Base-by-base conservation (phyloP, 345 rosid species). In the Citrus australasica region DNA sequence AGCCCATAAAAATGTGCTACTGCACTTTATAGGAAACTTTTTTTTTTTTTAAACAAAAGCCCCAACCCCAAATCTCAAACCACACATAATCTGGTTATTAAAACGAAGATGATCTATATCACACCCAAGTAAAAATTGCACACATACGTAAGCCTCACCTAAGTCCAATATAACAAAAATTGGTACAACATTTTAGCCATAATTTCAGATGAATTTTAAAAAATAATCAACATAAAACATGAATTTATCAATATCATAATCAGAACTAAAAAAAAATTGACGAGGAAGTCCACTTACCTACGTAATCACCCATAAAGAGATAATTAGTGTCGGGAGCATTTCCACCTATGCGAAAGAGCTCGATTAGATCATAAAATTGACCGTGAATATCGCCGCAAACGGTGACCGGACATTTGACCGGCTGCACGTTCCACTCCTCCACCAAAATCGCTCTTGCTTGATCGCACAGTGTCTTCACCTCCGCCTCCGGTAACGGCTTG, bases 341-440 rank as follows among this genome's bases (percentile, higher is more conserved):
- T 79, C 99, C 99, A 35, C 99, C 99, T 69, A 96, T 96, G 67
- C 92, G 85, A 79, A 96, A 96, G 46, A 96, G 97, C 89, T 96
- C 99, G 76, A 96, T 83, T 55, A 96, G 95, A 84, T 96, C 99
- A 80, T 96, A 96, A 71, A 96, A 96, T 90, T 96, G 99, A 16
- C 99, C 99, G 80, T 96, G 99, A 71, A 96, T 96, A 89, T 96
- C 99, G 56, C 99, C 99, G 82, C 99, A 96, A 61, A 96, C 94
- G 28, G 99, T 96, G 74, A 96, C 99, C 60, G 99, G 99, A 80
- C 99, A 96, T 87, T 96, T 96, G 30, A 96, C 99, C 40, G 98
- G 97, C 90, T 96, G 99, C 60, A 96, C 99, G 90, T 96, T 96
- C 97, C 95, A 96, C 86, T 96, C 99, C 87, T 96, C 99, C 10